phyloP scores from a whole-genome alignment of 176 grass and related monocot genomes.

The Oryza officinalis region DNA sequence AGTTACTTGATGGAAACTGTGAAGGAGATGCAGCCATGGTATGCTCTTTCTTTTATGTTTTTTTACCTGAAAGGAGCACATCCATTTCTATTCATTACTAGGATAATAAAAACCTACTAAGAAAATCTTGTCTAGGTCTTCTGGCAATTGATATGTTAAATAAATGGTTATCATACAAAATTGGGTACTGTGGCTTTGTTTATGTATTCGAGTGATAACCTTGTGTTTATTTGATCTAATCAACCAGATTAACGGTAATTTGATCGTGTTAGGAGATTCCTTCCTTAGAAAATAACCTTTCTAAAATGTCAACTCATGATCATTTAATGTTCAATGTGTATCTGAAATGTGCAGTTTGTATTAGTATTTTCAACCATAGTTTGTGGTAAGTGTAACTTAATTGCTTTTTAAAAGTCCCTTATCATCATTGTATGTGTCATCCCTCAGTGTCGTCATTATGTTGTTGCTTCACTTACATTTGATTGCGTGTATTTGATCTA shows the following conservation, averaged over 20 bases:
- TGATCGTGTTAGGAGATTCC: not conserved
- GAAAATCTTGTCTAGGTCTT: constrained; percentile 2
- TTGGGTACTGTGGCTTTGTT: not conserved
- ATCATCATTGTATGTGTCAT: constrained; percentile 2
- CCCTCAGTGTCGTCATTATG: not conserved
- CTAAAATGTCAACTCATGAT: not conserved
- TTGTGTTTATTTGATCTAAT: not conserved
- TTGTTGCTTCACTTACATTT: constrained; percentile 17
- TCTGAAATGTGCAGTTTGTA: not conserved
- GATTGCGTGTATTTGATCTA: not conserved
- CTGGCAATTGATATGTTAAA: not conserved
- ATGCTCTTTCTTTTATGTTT: constrained; percentile 42
- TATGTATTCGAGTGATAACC: not conserved
- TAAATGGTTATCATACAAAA: not conserved
- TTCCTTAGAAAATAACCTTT: not conserved
- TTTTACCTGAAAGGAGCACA: not conserved
- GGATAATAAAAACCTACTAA: not conserved
- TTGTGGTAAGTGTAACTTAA: not conserved
- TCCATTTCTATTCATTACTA: constrained; percentile 33
- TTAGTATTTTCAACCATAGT: not conserved
- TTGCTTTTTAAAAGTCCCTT: not conserved
- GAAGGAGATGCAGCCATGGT: constrained; percentile 74
- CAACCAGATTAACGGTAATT: not conserved
- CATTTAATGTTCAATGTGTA: constrained; percentile 13
- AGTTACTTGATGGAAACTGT: constrained; percentile 83